Base-by-base conservation (phyloP, 177 flowering plant genomes). In the Tripterygium wilfordii region DNA sequence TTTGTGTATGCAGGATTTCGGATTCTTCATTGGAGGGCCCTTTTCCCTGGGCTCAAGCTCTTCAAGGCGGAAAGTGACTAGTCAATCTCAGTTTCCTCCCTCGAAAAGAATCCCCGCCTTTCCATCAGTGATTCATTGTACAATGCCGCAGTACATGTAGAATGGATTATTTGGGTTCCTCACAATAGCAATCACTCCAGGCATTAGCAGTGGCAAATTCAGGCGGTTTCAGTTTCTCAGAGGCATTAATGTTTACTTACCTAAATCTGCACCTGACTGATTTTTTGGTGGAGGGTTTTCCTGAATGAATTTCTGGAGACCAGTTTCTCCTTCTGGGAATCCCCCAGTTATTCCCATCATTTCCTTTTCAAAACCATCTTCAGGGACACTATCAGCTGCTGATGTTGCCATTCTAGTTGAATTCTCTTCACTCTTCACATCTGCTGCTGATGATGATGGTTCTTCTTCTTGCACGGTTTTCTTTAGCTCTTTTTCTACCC, bases 291-390 rank as follows among this genome's bases (percentile, higher is more conserved):
- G 88, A n/a, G 94, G 96, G 57, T 84, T 84, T 32, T 78, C 40
- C 61, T 79, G 68, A 8, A 90, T 68, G 77, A 90, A 87, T 12
- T 32, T 60, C 30, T 62, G 3, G 54, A 90, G 57, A 4, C 98
- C 95, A 54, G 70, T 81, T 60, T 90, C 98, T 1, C 98, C 98
- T 9, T 96, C 98, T 0, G 98, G 98, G 53, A 90, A 90, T 16
- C 98, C 98, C 4, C 98, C 98, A 0, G 98, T 91, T 0, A 91
- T 59, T 2, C 98, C 96, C 57, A 77, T 49, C 41, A 87, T 25
- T 65, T 91, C 98, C 67, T 91, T 91, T 1, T 77, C 98, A 48
- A 91, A 91, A 35, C 63, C 94, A 28, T 78, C 63, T 53, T 82
- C 85, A 2, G 70, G 60, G 10, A 74, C 53, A 14, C 32, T 40